Evolutionary conservation across 2,329 filamentous ascomycete species (phyloP), one percentile per base, ranked within the genome.

Genomic region (Hypoxylon sp.): DNA sequence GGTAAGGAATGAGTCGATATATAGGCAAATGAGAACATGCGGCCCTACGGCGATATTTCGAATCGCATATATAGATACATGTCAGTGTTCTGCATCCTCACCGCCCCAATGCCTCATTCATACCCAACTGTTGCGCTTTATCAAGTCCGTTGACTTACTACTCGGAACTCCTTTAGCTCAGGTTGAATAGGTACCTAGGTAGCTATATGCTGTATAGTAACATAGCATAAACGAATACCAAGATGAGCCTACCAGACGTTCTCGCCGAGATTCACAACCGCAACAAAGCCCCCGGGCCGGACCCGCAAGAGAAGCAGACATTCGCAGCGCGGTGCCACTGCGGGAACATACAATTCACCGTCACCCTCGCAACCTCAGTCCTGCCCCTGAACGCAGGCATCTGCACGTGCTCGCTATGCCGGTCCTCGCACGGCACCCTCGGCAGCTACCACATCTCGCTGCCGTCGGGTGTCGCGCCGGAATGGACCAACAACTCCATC

Each of bases 241-340:
- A 39, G 1, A 60, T 65, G 63, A 33, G 8, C 6, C 42, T 48
- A n/a, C 33, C 26, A 37, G 56, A 58, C 1, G 8, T 11, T 13
- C 53, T 70, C 19, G 31, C 46, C 29, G 26, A 33, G 9, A 46
- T 67, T 31, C 64, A 59, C 56, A 70, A 70, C 56, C 67, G 67
- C 8, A 55, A 61, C 59, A 70, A 63, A 26, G 47, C 26, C 31
- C 8, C 31, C 10, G 44, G 31, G 2, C 26, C 61, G 1, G 61
- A 51, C 1, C 6, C 51, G 17, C 51, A 50, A 17, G 57, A 65
- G 11, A 68, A 26, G 37, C 51, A 46, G 67, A 80, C 76, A 0
- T 79, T 86, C 14, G 78, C 81, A 33, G 83, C 82, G n/a, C 79
- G 79, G 60, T 86, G 84, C 73, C 78, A 80, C 70, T 86, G 84